Evolutionary conservation across 768 basidiomycete species (phyloP), one percentile per base, ranked within the genome.

Genomic region (Panaeolus cyanescens): DNA sequence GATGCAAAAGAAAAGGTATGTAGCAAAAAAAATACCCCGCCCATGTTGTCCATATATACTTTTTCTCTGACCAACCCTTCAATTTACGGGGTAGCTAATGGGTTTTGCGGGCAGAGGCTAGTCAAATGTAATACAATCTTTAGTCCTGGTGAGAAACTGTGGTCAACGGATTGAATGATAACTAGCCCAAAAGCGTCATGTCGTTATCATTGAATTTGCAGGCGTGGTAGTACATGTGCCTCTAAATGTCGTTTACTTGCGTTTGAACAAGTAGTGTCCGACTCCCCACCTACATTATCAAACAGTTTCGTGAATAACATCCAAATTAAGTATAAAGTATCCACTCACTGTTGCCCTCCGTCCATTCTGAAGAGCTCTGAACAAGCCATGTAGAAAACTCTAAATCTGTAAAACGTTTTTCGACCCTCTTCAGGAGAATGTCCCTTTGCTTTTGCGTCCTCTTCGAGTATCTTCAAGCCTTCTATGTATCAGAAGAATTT

Each of bases 341-440:
- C 61, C 30, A 77, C 89, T 75, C 74, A 90, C 80, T 85, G 82
- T 70, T 90, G 78, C 10, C 89, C 89, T 3, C 70, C 69, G 65
- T 88, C 80, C 71, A 86, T 74, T 12, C 75, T 83, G 69, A 90
- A 92, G 54, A 90, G 76, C 68, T 90, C 89, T 1, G 86, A 85
- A 65, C 87, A 88, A 9, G 88, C 86, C 71, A 90, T 80, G 68
- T 87, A 90, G 71, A 91, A 91, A 10, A 90, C 86, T 15, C 88
- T 77, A 70, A 89, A 89, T 62, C 86, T 85, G 64, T 87, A 82
- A 68, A 85, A 91, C 30, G 80, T 77, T 71, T 85, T 88, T n/a
- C 71, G 72, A 0, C 83, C 87, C 65, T 87, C 84, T n/a, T 75
- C 78, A 15, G 73, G 71, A 1, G 71, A 68, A 20, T 79, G 69